These are phyloP conservation scores for Hippophae gyantsensis DNA, from an alignment of 306 rosid species.

Conservation along the genomic window DNA sequence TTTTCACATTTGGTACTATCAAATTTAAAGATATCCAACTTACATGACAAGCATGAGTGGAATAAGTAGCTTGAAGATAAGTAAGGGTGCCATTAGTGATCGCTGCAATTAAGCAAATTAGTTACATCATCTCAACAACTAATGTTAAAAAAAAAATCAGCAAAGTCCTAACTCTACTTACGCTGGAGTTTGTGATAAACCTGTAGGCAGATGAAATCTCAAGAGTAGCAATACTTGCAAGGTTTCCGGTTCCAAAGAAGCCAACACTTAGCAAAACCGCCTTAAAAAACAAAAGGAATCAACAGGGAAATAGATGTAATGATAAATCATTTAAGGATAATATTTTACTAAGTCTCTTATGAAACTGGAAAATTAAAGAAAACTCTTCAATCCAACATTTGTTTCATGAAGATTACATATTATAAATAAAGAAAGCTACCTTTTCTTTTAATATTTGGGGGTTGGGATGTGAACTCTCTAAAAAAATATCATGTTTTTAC, in stretches of 20 bases:
- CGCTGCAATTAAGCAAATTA: constrained; percentile 46
- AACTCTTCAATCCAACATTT: too few species aligned
- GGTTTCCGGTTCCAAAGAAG: constrained; percentile 87
- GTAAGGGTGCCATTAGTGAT: constrained; percentile 82
- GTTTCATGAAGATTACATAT: too few species aligned
- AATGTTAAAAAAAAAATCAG: background rate
- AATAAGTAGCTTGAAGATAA: constrained; percentile 76
- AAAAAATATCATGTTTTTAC: too few species aligned
- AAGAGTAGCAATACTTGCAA: constrained; percentile 87
- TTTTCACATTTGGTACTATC: background rate
- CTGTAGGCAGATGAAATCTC: constrained; percentile 90
- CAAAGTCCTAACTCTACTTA: constrained; percentile 38
- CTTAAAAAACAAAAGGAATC: constrained; percentile 28
- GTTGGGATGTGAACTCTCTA: too few species aligned
- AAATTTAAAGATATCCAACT: constrained; percentile 23
- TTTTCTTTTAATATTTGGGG: too few species aligned
- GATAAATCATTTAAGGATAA: constrained; percentile 1
- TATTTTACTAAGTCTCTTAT: too few species aligned
- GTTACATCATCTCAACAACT: constrained; percentile 20
- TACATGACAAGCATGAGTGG: constrained; percentile 88
- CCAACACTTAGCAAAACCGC: constrained; percentile 75
- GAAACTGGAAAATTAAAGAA: too few species aligned
- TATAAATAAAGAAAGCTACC: too few species aligned
- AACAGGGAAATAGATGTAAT: constrained; percentile 10
- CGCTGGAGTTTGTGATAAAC: constrained; percentile 76